Evolutionary conservation across 108 stramenopile species (phyloP), one percentile per base, ranked within the genome.

Genomic region (Stephanodiscus minutulus): DNA sequence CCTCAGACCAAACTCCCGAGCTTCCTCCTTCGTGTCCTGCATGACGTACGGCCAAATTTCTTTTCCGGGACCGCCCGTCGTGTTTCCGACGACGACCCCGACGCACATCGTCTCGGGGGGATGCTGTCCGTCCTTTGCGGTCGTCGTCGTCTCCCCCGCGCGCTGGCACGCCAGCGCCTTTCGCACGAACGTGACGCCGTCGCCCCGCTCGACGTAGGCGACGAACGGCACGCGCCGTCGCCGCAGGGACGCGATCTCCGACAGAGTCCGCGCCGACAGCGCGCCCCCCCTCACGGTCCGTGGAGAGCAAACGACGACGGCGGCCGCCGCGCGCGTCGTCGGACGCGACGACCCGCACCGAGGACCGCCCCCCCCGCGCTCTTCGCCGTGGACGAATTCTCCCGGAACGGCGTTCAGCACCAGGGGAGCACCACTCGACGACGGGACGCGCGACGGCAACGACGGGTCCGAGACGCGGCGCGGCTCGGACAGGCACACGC

Each of bases 21-120:
- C 84, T 73, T 90, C 89, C 28, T 76, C 76, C 17, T 54, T 66
- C 20, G 84, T 86, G 74, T 95, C 91, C 60, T 91, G 85, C 94
- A 95, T 95, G 7, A 88, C 82, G 59, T 92, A 95, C 13, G 91
- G 91, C 90, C 88, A 95, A 1, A 89, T 77, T 31, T 61, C 70
- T 24, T 77, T 36, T 11, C 64, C 59, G 21, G 68, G 57, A 61
- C 81, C 72, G 39, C 88, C 87, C 5, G 75, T 86, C 29, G 91
- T 72, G 59, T 92, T 77, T 17, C 88, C 83, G 0, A 87, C 94
- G n/a, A 64, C 41, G 11, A 91, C 94, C n/a, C 76, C 76, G n/a
- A 77, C 58, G 22, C 76, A 79, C 25, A 65, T 25, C 33, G 75
- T 68, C 31, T 25, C 64, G 1, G 11, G 43, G 4, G 3, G 62